Conservation (phyloP, 345 rosid species). For the Punica granatum region DNA sequence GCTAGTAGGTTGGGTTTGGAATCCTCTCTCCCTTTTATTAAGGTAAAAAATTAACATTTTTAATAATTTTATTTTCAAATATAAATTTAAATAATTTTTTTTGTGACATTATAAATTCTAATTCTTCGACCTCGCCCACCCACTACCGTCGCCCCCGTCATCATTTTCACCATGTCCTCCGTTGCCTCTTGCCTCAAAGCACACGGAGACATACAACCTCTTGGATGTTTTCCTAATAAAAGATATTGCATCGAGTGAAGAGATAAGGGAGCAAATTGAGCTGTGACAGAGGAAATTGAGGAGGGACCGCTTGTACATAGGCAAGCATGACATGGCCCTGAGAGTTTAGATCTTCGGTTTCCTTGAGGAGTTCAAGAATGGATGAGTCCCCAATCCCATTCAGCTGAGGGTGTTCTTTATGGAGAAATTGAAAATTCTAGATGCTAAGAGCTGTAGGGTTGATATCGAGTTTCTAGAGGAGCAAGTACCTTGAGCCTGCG, state of each 20-base stretch:
- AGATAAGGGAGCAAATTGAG: conserved; percentile 74
- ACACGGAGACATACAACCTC: conserved; percentile 78
- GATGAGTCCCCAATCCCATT: conserved; percentile 32
- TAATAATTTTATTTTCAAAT: no score
- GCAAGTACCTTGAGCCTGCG: conserved; percentile 80
- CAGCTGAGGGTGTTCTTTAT: conserved; percentile 51
- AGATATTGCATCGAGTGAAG: conserved; percentile 53
- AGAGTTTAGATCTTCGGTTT: conserved; percentile 46
- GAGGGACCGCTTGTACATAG: conserved; percentile 44
- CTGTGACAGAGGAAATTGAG: conserved; percentile 56
- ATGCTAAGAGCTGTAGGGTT: conserved; percentile 48
- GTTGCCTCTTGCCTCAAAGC: conserved; percentile 85
- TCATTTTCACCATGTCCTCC: no score
- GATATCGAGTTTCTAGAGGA: conserved; percentile 93
- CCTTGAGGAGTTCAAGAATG: conserved; percentile 62
- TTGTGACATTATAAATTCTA: no score
- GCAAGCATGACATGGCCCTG: conserved; percentile 57
- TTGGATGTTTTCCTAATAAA: conserved; percentile 74
- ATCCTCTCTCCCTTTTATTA: no score
- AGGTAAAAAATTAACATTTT: no score
- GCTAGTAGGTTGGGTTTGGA: no score
- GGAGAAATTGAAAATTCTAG: conserved; percentile 47
- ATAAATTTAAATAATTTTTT: no score
- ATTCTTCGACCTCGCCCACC: no score
- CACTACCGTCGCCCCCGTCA: no score